Evolutionary conservation across 805 yeast genomes (phyloP).

Genomic region (Candida dendrica): DNA sequence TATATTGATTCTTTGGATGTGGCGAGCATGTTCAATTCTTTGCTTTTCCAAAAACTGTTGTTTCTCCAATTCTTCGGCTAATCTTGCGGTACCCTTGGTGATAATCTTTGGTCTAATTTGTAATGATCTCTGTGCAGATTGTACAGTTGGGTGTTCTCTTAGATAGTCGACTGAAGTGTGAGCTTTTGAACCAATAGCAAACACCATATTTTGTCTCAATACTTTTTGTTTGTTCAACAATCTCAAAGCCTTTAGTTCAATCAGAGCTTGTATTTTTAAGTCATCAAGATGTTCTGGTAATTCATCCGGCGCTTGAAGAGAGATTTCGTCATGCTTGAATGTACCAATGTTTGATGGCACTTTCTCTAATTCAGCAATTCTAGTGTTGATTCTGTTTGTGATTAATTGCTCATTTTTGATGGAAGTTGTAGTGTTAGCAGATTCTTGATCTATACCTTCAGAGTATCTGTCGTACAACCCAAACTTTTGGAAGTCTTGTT

Average conservation of each 20-base stretch:
- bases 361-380: slow-evolving; percentile 55
- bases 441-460: slow-evolving; percentile 22
- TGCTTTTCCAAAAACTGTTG: slow-evolving; percentile 58
- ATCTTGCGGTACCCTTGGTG: slow-evolving; percentile 65
- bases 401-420: slow-evolving; percentile 44
- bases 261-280: slow-evolving; percentile 55
- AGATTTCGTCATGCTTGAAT: slow-evolving; percentile 36
- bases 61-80: slow-evolving; percentile 71
- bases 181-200: slow-evolving; percentile 44
- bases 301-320: slow-evolving; percentile 33
- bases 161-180: slow-evolving; percentile 47
- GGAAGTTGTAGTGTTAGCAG: slow-evolving; percentile 33
- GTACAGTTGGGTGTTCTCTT: slow-evolving; percentile 45
- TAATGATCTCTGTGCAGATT: slow-evolving; percentile 63
- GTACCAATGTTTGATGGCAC: slow-evolving; percentile 69
- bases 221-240: slow-evolving; percentile 64
- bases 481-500: slow-evolving; percentile 21
- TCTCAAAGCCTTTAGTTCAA: slow-evolving; percentile 65
- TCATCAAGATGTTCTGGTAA: slow-evolving; percentile 42
- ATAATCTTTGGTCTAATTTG: slow-evolving; percentile 63
- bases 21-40: slow-evolving; percentile 42
- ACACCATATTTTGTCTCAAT: slow-evolving; percentile 53
- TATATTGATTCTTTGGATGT: slow-evolving; percentile 41
- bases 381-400: slow-evolving; percentile 43
- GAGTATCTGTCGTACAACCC: slow-evolving; percentile 24